Evolutionary conservation across 1,284 basidiomycete genomes (phyloP), one percentile per base, ranked within the genome.

Genomic region (Cryptococcus maquisensis): DNA sequence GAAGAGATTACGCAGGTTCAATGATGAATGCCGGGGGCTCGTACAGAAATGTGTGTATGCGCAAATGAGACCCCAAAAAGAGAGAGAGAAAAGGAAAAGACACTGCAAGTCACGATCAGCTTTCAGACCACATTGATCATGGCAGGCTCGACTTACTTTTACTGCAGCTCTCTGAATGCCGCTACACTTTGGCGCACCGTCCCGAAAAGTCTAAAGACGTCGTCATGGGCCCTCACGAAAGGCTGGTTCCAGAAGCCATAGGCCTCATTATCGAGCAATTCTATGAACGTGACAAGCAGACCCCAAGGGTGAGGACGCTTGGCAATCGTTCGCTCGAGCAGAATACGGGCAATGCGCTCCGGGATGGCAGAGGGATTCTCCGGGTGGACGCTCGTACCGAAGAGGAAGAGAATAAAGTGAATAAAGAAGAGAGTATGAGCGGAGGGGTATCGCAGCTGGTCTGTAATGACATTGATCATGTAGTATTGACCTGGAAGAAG

Each of bases 261-360:
- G 23, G 54, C 59, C 51, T 69, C 68, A 52, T 76, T 71, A 51
- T 75, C 71, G 55, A 77, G 66, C 52, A 77, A 59, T 78, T 96
- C 91, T 66, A 94, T 91, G 78, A 98, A 96, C 2, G 91, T 92
- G 64, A 91, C 85, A 59, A 97, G 78, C 42, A 93, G 85, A 55
- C 94, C 95, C 91, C 93, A 98, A n/a, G 95, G 93, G 69, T 98
- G 94, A 51, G 95, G 95, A 42, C 91, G 86, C 70, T 92, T 85
- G 52, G 92, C 92, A 56, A 98, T 84, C 76, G 97, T 88, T 38
- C 95, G 85, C 74, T 98, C 94, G 63, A 98, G 81, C 26, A 98
- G 82, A 28, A 96, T 90, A 55, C 88, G 87, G 40, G 90, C 87
- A 79, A 96, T 85, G 62, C 95, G 84, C 78, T 98, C 95, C 63